A percentile compares a stretch with the other conserved stretches of the same genome.
Conservation (phyloP, 768 basidiomycete species). For the Rhizopogon salebrosus region DNA sequence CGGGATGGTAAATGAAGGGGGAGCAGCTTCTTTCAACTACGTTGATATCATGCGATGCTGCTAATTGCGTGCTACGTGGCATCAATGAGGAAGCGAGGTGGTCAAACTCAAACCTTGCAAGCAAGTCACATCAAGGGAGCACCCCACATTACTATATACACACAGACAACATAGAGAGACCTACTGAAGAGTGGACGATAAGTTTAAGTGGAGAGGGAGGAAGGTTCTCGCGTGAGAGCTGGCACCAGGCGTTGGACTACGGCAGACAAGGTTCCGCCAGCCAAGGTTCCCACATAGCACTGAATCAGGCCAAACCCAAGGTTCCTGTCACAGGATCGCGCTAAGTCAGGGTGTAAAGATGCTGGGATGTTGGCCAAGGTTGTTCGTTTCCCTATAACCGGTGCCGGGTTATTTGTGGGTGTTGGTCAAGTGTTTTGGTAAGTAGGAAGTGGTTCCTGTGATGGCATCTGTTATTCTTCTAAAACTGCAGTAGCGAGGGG, state of each 20-base stretch:
- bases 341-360: neutral
- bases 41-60: neutral
- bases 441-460: slow-evolving; percentile 14
- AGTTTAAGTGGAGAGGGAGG: neutral
- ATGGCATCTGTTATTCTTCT: slow-evolving; percentile 13
- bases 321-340: neutral
- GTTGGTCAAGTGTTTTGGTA: slow-evolving; percentile 9
- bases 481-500: slow-evolving; percentile 10
- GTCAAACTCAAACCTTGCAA: neutral
- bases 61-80: neutral
- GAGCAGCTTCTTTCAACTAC: neutral
- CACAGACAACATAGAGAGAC: neutral
- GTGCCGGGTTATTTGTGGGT: slow-evolving; percentile 22
- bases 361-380: neutral
- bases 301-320: neutral
- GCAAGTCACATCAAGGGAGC: neutral
- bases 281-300: neutral
- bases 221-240: neutral
- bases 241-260: neutral
- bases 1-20: neutral
- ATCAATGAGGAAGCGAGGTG: neutral
- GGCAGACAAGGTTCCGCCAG: neutral
- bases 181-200: neutral
- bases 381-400: slow-evolving; percentile 11
- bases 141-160: neutral